A percentile compares a stretch with the other conserved stretches of the same genome.
Conservation (phyloP, 148 eudicot species). For the Hydrangea macrophylla region DNA sequence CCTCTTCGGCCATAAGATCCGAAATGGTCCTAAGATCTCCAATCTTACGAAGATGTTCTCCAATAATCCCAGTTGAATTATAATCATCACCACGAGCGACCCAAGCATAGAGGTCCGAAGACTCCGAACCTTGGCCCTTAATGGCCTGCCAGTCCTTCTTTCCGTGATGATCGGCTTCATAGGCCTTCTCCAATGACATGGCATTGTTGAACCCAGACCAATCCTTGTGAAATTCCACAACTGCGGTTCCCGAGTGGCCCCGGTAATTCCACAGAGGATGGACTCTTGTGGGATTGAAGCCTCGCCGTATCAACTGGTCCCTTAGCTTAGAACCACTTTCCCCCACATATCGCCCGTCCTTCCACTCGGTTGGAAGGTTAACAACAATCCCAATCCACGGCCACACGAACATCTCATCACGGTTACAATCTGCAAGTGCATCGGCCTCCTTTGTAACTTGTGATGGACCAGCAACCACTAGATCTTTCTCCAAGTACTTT, state of each 20-base stretch:
- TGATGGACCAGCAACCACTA: slow-evolving; percentile 50
- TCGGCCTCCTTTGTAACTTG: slow-evolving; percentile 35
- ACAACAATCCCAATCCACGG: slow-evolving; percentile 95
- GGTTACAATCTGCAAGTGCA: slow-evolving; percentile 45
- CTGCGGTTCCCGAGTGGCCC: slow-evolving; percentile 86
- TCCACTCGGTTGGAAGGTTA: slow-evolving; percentile 58
- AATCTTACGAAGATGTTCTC: slow-evolving; percentile 80
- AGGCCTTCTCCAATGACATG: slow-evolving; percentile 79
- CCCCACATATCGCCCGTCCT: slow-evolving; percentile 75
- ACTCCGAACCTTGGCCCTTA: slow-evolving; percentile 44
- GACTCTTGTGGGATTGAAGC: slow-evolving; percentile 83
- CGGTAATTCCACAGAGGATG: slow-evolving; percentile 76
- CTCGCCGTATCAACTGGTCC: slow-evolving; percentile 66
- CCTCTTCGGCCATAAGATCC: slow-evolving; percentile 72
- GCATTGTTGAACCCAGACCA: slow-evolving; percentile 87
- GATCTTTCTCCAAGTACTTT: slow-evolving; percentile 59
- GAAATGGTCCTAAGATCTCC: slow-evolving; percentile 78
- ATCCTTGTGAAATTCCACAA: slow-evolving; percentile 81
- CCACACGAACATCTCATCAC: slow-evolving; percentile 87
- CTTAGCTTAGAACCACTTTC: slow-evolving; percentile 92
- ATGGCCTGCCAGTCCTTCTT: slow-evolving; percentile 69
- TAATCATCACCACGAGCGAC: slow-evolving; percentile 98
- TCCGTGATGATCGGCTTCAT: slow-evolving; percentile 78
- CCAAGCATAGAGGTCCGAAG: slow-evolving; percentile 78
- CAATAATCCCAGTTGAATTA: slow-evolving; percentile 55